Percentiles rank a stretch among this genome's conserved stretches.
These are phyloP conservation scores for Phaeosphaeriaceae sp. DNA, from an alignment of 2,329 filamentous ascomycete species.

Conservation along the genomic window DNA sequence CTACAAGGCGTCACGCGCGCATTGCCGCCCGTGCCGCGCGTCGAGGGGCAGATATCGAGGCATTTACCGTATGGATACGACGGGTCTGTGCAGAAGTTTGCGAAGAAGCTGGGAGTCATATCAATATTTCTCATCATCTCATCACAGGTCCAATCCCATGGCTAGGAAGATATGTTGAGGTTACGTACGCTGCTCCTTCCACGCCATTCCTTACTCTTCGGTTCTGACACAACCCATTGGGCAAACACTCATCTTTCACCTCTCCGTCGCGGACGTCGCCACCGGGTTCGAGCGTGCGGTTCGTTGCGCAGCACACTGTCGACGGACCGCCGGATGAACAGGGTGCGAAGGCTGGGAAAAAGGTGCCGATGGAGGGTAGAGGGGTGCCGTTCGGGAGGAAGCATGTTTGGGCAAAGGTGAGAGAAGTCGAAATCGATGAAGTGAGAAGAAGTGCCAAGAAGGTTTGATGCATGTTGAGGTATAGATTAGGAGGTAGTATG, in stretches of 20 bases:
- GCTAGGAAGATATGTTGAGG: too few species aligned
- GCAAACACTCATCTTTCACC: slow-evolving; percentile 5
- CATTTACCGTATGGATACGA: neutral
- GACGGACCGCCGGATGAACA: slow-evolving; percentile 1
- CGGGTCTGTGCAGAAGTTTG: slow-evolving; percentile 4
- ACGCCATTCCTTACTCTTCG: neutral
- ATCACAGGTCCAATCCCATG: neutral
- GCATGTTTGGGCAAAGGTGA: neutral
- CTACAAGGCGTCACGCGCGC: slow-evolving; percentile 2
- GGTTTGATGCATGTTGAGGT: too few species aligned
- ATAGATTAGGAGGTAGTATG: too few species aligned
- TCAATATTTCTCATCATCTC: too few species aligned
- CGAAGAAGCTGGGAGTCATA: slow-evolving; percentile 1
- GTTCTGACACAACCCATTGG: slow-evolving; percentile 9
- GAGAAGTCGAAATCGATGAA: neutral
- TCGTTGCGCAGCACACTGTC: slow-evolving; percentile 4
- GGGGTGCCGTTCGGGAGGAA: neutral
- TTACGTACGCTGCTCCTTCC: neutral
- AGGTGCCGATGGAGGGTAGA: neutral
- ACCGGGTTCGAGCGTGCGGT: slow-evolving; percentile 1
- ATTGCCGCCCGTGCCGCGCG: neutral
- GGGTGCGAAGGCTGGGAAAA: neutral
- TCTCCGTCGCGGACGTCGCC: neutral
- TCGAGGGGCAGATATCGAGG: slow-evolving; percentile 5
- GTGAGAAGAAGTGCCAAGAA: neutral